Evolutionary conservation across 139 green algal species (phyloP).

Genomic region (Pleodorina starrii): DNA sequence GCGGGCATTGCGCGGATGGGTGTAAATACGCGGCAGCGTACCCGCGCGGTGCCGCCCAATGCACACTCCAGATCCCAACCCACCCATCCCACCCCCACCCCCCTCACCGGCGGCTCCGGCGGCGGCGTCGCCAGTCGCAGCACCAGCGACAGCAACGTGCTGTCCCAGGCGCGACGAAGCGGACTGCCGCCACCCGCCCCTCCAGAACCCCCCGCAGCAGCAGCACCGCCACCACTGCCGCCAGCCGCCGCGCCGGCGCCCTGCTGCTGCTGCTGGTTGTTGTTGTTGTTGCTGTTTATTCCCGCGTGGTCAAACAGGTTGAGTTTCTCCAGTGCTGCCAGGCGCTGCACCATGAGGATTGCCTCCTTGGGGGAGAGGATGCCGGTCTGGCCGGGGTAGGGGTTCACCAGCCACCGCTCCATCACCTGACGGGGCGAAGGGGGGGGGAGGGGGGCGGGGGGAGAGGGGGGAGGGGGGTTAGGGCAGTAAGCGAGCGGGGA

Average conservation of each 20-base stretch:
- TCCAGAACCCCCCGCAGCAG: neutral
- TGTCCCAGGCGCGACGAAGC: slow-evolving; percentile 34
- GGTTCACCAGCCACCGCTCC: slow-evolving; percentile 63
- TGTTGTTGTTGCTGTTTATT: neutral
- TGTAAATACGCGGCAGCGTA: too few species aligned
- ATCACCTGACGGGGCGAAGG: slow-evolving; percentile 46
- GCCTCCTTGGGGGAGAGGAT: slow-evolving; percentile 86
- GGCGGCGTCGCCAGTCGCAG: slow-evolving; percentile 14
- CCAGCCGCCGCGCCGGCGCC: neutral
- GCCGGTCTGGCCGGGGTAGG: slow-evolving; percentile 50
- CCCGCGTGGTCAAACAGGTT: slow-evolving; percentile 58
- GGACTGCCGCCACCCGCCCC: neutral
- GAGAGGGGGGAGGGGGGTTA: too few species aligned
- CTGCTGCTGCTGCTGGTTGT: neutral
- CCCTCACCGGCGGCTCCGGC: slow-evolving; percentile 21
- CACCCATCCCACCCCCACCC: too few species aligned
- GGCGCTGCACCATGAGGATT: slow-evolving; percentile 87
- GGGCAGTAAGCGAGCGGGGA: too few species aligned
- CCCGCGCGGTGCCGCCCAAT: too few species aligned
- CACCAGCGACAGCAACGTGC: slow-evolving; percentile 42
- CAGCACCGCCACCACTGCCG: neutral
- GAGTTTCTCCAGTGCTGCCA: slow-evolving; percentile 79
- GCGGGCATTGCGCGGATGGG: too few species aligned
- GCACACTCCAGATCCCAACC: too few species aligned
- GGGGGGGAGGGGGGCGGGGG: neutral